phyloP scores from a whole-genome alignment of 2,329 filamentous ascomycete species.

The Metarhizium rileyi region DNA sequence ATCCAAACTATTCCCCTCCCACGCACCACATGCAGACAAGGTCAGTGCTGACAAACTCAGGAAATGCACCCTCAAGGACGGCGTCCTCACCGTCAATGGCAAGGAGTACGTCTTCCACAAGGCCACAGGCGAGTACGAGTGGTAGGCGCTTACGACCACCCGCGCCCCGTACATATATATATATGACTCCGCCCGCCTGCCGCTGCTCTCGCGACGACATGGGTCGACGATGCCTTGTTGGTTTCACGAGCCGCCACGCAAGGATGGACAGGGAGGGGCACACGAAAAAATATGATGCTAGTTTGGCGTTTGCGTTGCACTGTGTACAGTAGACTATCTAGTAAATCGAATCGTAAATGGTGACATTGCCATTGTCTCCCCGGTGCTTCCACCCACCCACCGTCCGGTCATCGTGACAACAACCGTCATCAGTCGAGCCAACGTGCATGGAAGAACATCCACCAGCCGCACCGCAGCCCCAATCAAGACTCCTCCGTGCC shows the following conservation, averaged over 20 bases:
- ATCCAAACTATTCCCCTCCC: too few relatives aligned
- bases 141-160: conserved; percentile 49
- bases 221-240: too few relatives aligned
- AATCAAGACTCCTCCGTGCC: neutral
- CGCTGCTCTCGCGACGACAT: too few relatives aligned
- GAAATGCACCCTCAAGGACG: conserved; percentile 98
- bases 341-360: neutral
- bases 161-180: neutral
- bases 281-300: neutral
- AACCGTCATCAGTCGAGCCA: neutral
- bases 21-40: too few relatives aligned
- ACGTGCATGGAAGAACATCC: neutral
- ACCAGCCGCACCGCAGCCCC: neutral
- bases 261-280: too few relatives aligned
- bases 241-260: too few relatives aligned
- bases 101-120: conserved; percentile 99
- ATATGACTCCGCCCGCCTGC: neutral
- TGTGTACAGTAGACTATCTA: neutral
- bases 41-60: conserved; percentile 30
- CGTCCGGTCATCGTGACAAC: neutral
- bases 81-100: conserved; percentile 83
- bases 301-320: neutral
- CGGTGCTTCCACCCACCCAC: neutral
- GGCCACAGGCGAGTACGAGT: conserved; percentile 94
- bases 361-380: neutral